These are phyloP conservation scores for Spiraea crenata DNA, from an alignment of 331 rosid species.

Conservation along the genomic window DNA sequence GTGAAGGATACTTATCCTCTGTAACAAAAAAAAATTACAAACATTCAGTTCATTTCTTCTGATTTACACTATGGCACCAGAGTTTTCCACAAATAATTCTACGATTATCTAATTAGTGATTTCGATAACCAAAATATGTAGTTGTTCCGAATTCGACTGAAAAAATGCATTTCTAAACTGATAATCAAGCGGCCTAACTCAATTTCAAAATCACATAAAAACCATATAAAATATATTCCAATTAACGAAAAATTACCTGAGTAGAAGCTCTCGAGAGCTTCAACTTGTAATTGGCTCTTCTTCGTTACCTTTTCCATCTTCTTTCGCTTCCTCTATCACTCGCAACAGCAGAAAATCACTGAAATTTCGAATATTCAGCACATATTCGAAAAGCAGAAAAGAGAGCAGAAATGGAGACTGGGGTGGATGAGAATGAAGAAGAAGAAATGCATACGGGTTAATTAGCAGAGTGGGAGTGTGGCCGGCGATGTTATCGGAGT, in stretches of 20 bases:
- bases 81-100: too few species aligned
- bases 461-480: background rate
- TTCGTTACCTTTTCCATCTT: conserved; percentile 33
- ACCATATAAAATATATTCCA: background rate
- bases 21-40: conserved; percentile 22
- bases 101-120: background rate
- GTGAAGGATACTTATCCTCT: conserved; percentile 59
- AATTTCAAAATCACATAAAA: background rate
- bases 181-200: background rate
- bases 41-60: background rate
- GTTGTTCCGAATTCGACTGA: background rate
- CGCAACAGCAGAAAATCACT: conserved; percentile 10
- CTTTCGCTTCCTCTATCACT: background rate
- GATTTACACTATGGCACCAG: background rate
- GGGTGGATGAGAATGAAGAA: background rate
- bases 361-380: background rate
- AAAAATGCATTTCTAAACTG: background rate
- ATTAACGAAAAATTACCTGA: conserved; percentile 25
- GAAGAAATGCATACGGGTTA: background rate
- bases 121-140: background rate
- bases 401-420: background rate
- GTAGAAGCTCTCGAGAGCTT: conserved; percentile 44
- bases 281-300: conserved; percentile 35
- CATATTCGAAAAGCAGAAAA: too few species aligned
- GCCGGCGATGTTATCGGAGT: background rate